A percentile compares a stretch with the other conserved stretches of the same genome.
Conservation (phyloP, 2,329 filamentous ascomycete genomes). For the Blumeria graminis region DNA sequence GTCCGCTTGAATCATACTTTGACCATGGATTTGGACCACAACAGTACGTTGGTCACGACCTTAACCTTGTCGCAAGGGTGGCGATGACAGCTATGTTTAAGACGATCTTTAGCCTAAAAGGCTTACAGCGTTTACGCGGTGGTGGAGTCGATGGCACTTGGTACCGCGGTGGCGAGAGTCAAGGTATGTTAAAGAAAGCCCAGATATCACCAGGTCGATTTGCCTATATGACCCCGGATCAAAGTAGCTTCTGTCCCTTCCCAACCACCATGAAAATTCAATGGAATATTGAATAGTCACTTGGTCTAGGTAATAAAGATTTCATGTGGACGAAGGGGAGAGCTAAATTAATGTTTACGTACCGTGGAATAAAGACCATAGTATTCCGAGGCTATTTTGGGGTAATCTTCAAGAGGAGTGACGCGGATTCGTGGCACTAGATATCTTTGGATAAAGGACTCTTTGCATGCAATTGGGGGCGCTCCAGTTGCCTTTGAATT, state of each 20-base stretch:
- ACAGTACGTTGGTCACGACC: slow-evolving; percentile 34
- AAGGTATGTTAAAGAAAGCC: slow-evolving; percentile 10
- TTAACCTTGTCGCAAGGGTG: slow-evolving; percentile 26
- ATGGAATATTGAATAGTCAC: slow-evolving; percentile 8
- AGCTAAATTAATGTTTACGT: too few relatives aligned
- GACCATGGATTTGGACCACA: slow-evolving; percentile 39
- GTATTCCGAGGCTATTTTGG: too few relatives aligned
- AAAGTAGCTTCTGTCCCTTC: slow-evolving; percentile 29
- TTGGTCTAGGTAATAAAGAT: too few relatives aligned
- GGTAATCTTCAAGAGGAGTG: too few relatives aligned
- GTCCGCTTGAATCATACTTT: slow-evolving; percentile 39
- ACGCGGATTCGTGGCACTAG: too few relatives aligned
- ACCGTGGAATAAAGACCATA: too few relatives aligned
- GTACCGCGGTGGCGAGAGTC: slow-evolving; percentile 15
- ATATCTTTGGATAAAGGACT: too few relatives aligned
- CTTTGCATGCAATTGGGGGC: too few relatives aligned
- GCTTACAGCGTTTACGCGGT: slow-evolving; percentile 8
- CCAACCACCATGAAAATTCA: slow-evolving; percentile 16
- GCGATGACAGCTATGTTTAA: slow-evolving; percentile 27
- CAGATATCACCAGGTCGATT: slow-evolving; percentile 3
- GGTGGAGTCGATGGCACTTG: slow-evolving; percentile 4
- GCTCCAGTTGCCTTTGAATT: too few relatives aligned
- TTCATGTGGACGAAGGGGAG: too few relatives aligned
- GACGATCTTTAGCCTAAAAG: slow-evolving; percentile 9
- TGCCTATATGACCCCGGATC: slow-evolving; percentile 42